Conservation (phyloP, 768 basidiomycete genomes). For the Agaricus blazei region DNA sequence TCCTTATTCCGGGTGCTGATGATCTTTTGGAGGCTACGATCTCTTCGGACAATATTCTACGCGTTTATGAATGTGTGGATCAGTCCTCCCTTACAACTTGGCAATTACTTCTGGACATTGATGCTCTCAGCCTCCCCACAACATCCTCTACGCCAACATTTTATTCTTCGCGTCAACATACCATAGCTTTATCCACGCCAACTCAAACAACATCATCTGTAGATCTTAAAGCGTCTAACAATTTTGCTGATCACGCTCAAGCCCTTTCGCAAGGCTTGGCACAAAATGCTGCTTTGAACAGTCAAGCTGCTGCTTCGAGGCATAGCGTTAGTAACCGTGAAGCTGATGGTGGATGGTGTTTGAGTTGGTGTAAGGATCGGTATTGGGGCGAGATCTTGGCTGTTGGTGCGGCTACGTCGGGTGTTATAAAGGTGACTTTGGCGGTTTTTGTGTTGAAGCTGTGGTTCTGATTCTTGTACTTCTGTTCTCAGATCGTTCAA, state of each 20-base stretch:
- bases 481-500: slow-evolving; percentile 58
- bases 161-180: slow-evolving; percentile 33
- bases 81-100: slow-evolving; percentile 69
- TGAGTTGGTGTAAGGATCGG: slow-evolving; percentile 94
- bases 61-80: slow-evolving; percentile 89
- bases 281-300: slow-evolving; percentile 19
- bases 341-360: slow-evolving; percentile 88
- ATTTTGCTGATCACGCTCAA: slow-evolving; percentile 58
- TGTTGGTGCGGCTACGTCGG: slow-evolving; percentile 64
- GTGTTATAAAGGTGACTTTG: slow-evolving; percentile 63
- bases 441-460: background rate
- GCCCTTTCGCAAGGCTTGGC: slow-evolving; percentile 52
- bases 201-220: slow-evolving; percentile 56
- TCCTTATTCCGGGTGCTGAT: background rate
- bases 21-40: slow-evolving; percentile 68
- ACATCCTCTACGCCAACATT: slow-evolving; percentile 31
- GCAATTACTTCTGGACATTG: slow-evolving; percentile 74
- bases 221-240: slow-evolving; percentile 36
- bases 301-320: slow-evolving; percentile 16
- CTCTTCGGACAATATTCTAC: slow-evolving; percentile 79
- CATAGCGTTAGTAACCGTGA: slow-evolving; percentile 60
- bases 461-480: background rate
- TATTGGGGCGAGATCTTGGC: slow-evolving; percentile 95
- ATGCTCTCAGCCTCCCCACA: slow-evolving; percentile 50
- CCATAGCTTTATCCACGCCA: slow-evolving; percentile 62